Evolutionary conservation across 1,284 basidiomycete species (phyloP), one percentile per base, ranked within the genome.

Genomic region (Rugiboletus extremiorientalis): DNA sequence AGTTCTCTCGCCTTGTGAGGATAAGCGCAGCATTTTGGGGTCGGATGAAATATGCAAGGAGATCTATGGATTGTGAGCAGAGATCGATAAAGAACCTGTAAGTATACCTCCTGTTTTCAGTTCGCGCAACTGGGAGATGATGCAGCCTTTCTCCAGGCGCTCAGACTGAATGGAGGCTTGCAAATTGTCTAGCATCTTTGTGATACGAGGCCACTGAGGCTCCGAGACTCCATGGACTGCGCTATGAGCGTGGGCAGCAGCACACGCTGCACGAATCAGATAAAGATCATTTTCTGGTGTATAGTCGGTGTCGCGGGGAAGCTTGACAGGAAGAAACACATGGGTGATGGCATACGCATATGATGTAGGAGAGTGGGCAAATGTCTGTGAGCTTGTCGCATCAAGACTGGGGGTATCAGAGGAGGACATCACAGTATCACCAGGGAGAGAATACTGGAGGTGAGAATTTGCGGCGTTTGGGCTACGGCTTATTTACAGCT

Each of bases 21-120:
- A 77, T 55, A 7, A 78, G 55, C 0, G 59, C 76, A 0, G 64
- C 76, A 51, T 77, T 77, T 41, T 77, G 76, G 1, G 70, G 68
- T 5, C 64, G 67, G 15, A 79, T 66, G 23, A 64, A 57, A 33
- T 74, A 63, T 6, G 60, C 60, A 4, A 74, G 54, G 9, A 67
- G n/a, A 41, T 63, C 69, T 71, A 30, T 12, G 25, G 0, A 27
- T 6, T 9, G 20, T 66, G n/a, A 67, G 42, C 15, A 1, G 5
- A 4, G 22, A 20, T 6, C 10, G 10, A 6, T 9, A 11, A 9
- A 33, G 31, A 15, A n/a, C 1, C 18, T 2, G 20, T 46, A 22
- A 20, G 1, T 59, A 23, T 28, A 68, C 66, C 67, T 44, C 61
- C 66, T 0, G 14, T 33, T 6, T 34, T 6, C 69, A 70, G 62